These are phyloP conservation scores for Talaromyces sp. DNA, from an alignment of 2,329 filamentous ascomycete species.

Conservation along the genomic window DNA sequence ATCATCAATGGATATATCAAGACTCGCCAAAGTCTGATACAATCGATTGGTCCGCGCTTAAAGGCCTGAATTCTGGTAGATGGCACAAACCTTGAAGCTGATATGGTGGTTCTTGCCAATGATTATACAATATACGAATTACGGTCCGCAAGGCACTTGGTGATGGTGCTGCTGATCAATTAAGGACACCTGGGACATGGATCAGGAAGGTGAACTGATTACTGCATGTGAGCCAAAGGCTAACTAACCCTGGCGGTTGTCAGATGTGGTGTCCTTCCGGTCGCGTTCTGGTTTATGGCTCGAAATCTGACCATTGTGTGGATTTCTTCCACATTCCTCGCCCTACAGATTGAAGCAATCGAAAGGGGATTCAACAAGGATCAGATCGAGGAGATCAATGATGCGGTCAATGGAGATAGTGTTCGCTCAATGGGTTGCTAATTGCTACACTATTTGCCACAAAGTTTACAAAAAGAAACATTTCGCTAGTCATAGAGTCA, in stretches of 20 bases:
- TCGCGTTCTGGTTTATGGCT: slow-evolving; percentile 64
- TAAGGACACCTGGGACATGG: slow-evolving; percentile 60
- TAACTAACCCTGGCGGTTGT: background rate
- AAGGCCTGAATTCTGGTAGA: background rate
- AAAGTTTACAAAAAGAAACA: background rate
- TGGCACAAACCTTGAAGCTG: slow-evolving; percentile 51
- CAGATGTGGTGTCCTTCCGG: slow-evolving; percentile 55
- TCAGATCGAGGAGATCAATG: background rate
- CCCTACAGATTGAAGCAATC: slow-evolving; percentile 47
- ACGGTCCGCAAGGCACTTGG: slow-evolving; percentile 60
- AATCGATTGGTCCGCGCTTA: background rate
- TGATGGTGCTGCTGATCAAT: slow-evolving; percentile 55
- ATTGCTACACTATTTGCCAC: background rate
- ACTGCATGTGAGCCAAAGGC: slow-evolving; percentile 24
- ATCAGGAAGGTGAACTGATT: slow-evolving; percentile 53
- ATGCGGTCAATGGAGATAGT: background rate
- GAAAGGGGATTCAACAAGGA: background rate
- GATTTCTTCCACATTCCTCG: slow-evolving; percentile 54
- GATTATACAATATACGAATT: slow-evolving; percentile 65
- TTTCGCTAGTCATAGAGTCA: background rate
- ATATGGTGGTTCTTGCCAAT: slow-evolving; percentile 61
- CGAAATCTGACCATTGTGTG: slow-evolving; percentile 62
- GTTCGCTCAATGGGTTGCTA: background rate
- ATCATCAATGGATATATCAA: background rate
- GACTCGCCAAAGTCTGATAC: background rate